Base-by-base conservation (phyloP, 805 yeast species). In the Pichia rugopelliculosa region DNA sequence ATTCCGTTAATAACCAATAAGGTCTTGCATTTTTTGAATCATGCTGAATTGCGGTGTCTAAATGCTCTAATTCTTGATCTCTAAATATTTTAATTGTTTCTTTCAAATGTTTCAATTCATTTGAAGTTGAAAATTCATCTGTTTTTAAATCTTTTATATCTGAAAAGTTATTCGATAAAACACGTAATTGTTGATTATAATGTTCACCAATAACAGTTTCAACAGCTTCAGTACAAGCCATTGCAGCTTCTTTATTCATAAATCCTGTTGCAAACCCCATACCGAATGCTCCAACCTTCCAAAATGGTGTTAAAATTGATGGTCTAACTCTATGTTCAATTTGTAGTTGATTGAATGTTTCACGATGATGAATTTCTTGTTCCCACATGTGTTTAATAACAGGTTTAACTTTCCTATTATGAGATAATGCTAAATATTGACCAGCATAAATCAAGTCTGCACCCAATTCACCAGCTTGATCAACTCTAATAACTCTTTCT, bases 181-280 rank as follows among this genome's bases (percentile, higher is more conserved):
- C 79, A 45, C 99, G 73, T 54, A 93, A 70, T 64, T 93, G 99
- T 52, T 81, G 82, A 62, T 93, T 93, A 67, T 93, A 93, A 63
- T 93, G 99, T 1, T 87, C 86, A 2, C 99, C 99, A 63, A 93
- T 93, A 6, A 93, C 98, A 0, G 99, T 93, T 66, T 93, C 99
- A 2, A 93, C 98, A 0, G 98, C 98, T 51, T 90, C 98, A 0
- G 99, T 93, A 64, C 99, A 93, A 1, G 99, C 98, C 99, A 93
- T 93, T 2, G 99, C 98, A 2, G 96, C 97, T 62, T 91, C 96
- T 59, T 88, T 87, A 17, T 96, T 84, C 53, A 89, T 66, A 46
- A 85, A 57, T 0, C 96, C 97, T 0, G 98, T 93, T 1, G 82
- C 84, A 1, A 80, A 79, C 4, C 99, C 99, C 70, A 93, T 73